phyloP scores from a whole-genome alignment of 352 stramenopile genomes.

The Globisporangium carolinianum region DNA sequence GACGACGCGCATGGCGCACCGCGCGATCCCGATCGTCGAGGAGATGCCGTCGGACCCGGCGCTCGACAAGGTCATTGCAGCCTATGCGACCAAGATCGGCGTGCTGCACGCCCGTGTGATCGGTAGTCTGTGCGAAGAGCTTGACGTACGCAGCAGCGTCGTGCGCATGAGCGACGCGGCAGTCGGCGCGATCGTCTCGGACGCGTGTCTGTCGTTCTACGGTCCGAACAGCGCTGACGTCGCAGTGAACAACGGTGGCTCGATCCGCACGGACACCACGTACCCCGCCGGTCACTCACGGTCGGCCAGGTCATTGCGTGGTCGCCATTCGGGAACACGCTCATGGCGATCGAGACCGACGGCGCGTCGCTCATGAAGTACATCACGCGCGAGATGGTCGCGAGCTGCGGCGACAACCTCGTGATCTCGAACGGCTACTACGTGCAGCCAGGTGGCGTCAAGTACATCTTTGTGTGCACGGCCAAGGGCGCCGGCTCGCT shows the following conservation, averaged over 20 bases:
- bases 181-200: conserved; percentile 35
- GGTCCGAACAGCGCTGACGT: conserved; percentile 4
- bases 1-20: conserved; percentile 41
- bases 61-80: conserved; percentile 44
- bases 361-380: conserved; percentile 55
- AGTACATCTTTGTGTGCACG: conserved; percentile 65
- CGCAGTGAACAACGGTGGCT: too few species aligned
- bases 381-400: conserved; percentile 40
- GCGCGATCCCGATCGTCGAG: conserved; percentile 44
- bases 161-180: too few species aligned
- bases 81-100: conserved; percentile 34
- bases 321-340: conserved; percentile 9
- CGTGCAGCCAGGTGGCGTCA: conserved; percentile 55
- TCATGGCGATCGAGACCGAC: conserved; percentile 13
- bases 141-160: too few species aligned
- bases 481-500: conserved; percentile 22
- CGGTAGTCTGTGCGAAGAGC: background rate
- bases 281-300: too few species aligned
- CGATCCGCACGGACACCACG: too few species aligned
- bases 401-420: conserved; percentile 34
- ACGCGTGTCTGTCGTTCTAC: conserved; percentile 45
- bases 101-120: background rate
- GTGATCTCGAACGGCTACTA: conserved; percentile 59
- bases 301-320: too few species aligned
- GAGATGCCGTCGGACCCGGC: conserved; percentile 42